Percentiles rank a stretch among this genome's conserved stretches.
These are phyloP conservation scores for Chrysanthemum seticuspe DNA, from an alignment of 129 eudicot genomes.

Conservation along the genomic window DNA sequence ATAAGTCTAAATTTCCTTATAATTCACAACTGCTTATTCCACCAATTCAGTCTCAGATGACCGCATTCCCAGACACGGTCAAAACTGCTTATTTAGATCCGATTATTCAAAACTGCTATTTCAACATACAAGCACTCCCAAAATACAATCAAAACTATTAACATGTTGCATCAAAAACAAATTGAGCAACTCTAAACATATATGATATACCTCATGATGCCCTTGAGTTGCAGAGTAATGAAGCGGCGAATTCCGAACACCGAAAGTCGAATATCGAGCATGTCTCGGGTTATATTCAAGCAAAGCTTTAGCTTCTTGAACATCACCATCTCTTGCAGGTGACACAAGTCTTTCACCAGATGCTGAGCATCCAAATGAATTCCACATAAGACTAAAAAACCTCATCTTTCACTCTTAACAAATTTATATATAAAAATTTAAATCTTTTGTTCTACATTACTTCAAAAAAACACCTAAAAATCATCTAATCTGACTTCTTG, in stretches of 20 bases:
- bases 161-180: no score
- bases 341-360: slow-evolving; percentile 94
- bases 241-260: slow-evolving; percentile 89
- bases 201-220: slow-evolving; percentile 76
- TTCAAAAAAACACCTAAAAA: background rate
- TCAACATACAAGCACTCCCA: no score
- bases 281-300: slow-evolving; percentile 86
- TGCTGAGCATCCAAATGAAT: slow-evolving; percentile 95
- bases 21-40: no score
- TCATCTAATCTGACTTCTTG: slow-evolving; percentile 8
- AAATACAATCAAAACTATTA: no score
- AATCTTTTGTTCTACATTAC: slow-evolving; percentile 15
- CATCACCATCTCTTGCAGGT: slow-evolving; percentile 96
- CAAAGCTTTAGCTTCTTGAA: slow-evolving; percentile 93
- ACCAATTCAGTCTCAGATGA: no score
- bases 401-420: slow-evolving; percentile 37
- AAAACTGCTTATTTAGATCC: no score
- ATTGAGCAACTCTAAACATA: no score
- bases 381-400: slow-evolving; percentile 75
- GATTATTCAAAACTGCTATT: no score
- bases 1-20: no score
- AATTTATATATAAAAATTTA: background rate
- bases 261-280: slow-evolving; percentile 82
- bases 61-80: no score
- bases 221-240: slow-evolving; percentile 98